Conservation (phyloP, 2,329 filamentous ascomycete genomes). For the Botrytis aclada region DNA sequence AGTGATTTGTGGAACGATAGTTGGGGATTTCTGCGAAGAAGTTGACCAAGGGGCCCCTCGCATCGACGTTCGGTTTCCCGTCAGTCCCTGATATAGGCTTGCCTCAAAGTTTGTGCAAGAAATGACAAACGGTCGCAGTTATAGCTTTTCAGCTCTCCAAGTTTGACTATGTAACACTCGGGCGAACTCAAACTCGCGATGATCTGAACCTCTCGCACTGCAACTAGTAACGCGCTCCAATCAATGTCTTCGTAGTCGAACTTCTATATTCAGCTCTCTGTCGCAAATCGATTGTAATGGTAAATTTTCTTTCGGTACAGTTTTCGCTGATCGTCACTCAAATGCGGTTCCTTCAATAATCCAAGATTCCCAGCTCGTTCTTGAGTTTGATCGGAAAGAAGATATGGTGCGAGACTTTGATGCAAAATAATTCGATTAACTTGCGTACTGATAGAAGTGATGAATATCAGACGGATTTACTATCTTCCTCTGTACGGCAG, state of each 20-base stretch:
- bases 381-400: not conserved
- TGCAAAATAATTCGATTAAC: not conserved
- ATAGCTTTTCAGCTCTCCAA: constrained; percentile 5
- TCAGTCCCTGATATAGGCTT: not conserved
- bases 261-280: not conserved
- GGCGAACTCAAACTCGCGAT: not conserved
- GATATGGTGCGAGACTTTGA: not conserved
- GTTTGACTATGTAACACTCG: not conserved
- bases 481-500: constrained; percentile 4
- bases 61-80: not conserved
- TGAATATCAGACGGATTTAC: constrained; percentile 7
- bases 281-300: constrained; percentile 5
- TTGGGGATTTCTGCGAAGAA: not conserved
- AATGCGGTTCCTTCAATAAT: not conserved
- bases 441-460: not conserved
- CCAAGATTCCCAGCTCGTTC: not conserved
- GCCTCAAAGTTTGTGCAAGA: not conserved
- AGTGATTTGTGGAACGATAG: not conserved
- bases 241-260: not conserved
- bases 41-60: not conserved
- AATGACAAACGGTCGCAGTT: constrained; percentile 3
- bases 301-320: not conserved
- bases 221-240: not conserved
- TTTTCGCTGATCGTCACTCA: not conserved
- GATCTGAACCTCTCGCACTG: not conserved